These are phyloP conservation scores for Mallotus nudiflorus DNA, from an alignment of 345 rosid species.

Conservation along the genomic window DNA sequence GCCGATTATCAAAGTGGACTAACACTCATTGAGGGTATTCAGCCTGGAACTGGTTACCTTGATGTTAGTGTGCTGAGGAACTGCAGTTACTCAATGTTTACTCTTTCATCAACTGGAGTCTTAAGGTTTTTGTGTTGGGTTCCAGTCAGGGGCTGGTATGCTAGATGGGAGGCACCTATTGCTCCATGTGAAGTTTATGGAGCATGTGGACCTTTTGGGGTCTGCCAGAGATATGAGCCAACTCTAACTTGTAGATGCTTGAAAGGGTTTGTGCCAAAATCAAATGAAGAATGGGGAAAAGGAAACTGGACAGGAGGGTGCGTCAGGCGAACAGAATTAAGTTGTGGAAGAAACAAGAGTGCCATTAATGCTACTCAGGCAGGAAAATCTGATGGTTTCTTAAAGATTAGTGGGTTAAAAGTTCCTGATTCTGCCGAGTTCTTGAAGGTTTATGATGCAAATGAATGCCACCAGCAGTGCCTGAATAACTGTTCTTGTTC, in stretches of 20 bases:
- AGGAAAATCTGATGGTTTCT: slow-evolving; percentile 43
- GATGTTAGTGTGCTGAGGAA: slow-evolving; percentile 5
- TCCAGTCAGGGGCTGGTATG: slow-evolving; percentile 5
- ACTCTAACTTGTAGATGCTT: slow-evolving; percentile 52
- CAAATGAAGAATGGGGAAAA: slow-evolving; percentile 35
- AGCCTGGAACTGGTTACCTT: slow-evolving; percentile 5
- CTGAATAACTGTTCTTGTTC: slow-evolving; percentile 33
- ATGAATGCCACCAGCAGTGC: slow-evolving; percentile 25
- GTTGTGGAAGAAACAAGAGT: slow-evolving; percentile 26
- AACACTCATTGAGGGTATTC: slow-evolving; percentile 1
- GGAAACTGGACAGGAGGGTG: slow-evolving; percentile 55
- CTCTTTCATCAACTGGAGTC: not conserved
- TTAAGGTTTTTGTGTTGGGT: slow-evolving; percentile 10
- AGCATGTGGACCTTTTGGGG: slow-evolving; percentile 50
- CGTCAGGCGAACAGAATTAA: slow-evolving; percentile 32
- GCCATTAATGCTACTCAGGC: slow-evolving; percentile 14
- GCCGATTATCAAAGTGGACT: slow-evolving; percentile 17
- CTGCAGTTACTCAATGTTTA: slow-evolving; percentile 7
- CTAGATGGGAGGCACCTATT: slow-evolving; percentile 10
- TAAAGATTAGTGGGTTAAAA: slow-evolving; percentile 36
- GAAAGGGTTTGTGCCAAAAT: slow-evolving; percentile 50
- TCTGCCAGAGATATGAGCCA: slow-evolving; percentile 21
- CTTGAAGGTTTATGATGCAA: slow-evolving; percentile 13
- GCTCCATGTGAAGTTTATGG: slow-evolving; percentile 47
- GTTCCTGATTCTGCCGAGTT: slow-evolving; percentile 41